A percentile compares a stretch with the other conserved stretches of the same genome.
Evolutionary conservation across 2,329 filamentous ascomycete genomes (phyloP).

Genomic region (Setomelanomma holmii): DNA sequence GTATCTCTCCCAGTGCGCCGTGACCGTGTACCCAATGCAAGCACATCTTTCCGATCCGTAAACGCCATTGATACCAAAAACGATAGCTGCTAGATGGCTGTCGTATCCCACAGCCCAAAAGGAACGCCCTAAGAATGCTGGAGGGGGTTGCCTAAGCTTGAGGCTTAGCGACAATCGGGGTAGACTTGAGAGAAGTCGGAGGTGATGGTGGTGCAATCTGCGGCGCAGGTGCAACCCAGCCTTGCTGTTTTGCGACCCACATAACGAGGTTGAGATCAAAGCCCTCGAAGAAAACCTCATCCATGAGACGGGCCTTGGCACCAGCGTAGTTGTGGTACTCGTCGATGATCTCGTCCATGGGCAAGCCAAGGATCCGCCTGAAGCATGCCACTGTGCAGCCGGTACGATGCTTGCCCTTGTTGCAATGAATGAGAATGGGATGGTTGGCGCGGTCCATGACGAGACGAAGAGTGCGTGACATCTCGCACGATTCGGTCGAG

Average conservation of each 20-base stretch:
- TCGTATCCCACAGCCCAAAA: background rate
- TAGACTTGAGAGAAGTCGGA: slow-evolving; percentile 17
- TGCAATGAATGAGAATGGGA: slow-evolving; percentile 88
- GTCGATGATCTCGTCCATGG: slow-evolving; percentile 65
- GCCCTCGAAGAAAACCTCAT: slow-evolving; percentile 54
- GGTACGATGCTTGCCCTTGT: slow-evolving; percentile 91
- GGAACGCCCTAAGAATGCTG: slow-evolving; percentile 3
- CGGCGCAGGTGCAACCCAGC: slow-evolving; percentile 30
- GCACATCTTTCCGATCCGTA: background rate
- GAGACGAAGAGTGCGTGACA: slow-evolving; percentile 74
- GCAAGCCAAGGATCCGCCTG: slow-evolving; percentile 73
- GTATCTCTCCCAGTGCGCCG: background rate
- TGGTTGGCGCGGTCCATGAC: slow-evolving; percentile 77
- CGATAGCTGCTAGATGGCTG: background rate
- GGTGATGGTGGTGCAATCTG: slow-evolving; percentile 30
- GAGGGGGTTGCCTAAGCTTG: slow-evolving; percentile 1
- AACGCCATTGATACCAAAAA: background rate
- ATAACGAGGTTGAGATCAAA: slow-evolving; percentile 54
- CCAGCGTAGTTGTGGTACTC: slow-evolving; percentile 74
- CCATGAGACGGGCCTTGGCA: slow-evolving; percentile 57
- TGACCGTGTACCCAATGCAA: background rate
- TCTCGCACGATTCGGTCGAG: slow-evolving; percentile 54
- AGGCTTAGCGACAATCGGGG: slow-evolving; percentile 14
- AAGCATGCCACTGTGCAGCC: slow-evolving; percentile 86
- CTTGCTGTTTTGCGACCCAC: slow-evolving; percentile 45